Base-by-base conservation (phyloP, 2,329 filamentous ascomycete genomes). In the Epichloe baconii region DNA sequence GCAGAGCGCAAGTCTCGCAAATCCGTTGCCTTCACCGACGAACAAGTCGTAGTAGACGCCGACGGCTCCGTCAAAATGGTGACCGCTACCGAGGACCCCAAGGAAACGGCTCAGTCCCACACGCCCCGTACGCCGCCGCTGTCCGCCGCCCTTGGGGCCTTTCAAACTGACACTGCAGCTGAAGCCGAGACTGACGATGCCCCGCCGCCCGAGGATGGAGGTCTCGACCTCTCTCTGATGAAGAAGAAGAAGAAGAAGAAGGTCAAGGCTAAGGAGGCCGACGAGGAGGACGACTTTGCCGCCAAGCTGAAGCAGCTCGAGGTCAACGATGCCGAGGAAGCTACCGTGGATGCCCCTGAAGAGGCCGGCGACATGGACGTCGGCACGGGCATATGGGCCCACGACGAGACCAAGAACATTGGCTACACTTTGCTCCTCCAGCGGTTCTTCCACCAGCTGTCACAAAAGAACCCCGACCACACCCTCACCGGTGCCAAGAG, bases 401-500 rank as follows among this genome's bases (percentile, higher is more conserved):
- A 95, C 74, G 82, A 90, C 64, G 80, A 85, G 67, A 82, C 79
- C 52, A 81, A 82, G 65, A 69, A 82, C 57, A 88, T 97, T 70
- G 82, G 78, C 65, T 98, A 96, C 78, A 79, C 82, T 63, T 78
- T 89, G 56, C 82, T 98, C 48, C 83, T 97, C 58, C 79, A 78
- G 64, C 88, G 93, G 60, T 98, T 98, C 79, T 98, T 96, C 80
- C 85, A 81, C 66, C 85, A 95, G 59, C 82, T 98, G 57, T 83
- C 93, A 70, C 87, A 91, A 71, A 90, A 94, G 77, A 95, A 98
- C 76, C 93, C 93, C 61, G 93, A 98, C 68, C 85, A 97, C 64
- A 85, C 91, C 57, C 85, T 87, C 56, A 87, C 83, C 67, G 88
- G 88, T 59, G 82, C 83, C 64, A 93, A 89, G 78, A 94, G 86